These are phyloP conservation scores for Nothophaeocryptopus gaeumannii DNA, from an alignment of 2,329 filamentous ascomycete genomes.

Conservation along the genomic window DNA sequence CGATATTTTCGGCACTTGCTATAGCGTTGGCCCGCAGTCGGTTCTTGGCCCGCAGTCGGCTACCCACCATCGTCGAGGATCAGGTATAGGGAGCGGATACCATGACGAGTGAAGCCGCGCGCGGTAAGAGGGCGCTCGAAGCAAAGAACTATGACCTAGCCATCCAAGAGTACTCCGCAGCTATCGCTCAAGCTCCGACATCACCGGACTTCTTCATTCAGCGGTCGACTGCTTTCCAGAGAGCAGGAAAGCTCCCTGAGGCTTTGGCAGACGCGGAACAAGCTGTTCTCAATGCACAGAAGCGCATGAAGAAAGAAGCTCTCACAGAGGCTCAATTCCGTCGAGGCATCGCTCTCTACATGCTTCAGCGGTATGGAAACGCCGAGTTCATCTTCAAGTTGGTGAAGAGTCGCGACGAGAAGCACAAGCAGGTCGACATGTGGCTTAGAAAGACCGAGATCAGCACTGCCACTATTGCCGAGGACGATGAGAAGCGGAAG, in stretches of 20 bases:
- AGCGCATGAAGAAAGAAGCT: constrained; percentile 70
- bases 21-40: too few relatives aligned
- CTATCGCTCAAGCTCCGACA: constrained; percentile 59
- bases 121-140: constrained; percentile 62
- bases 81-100: neutral
- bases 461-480: constrained; percentile 51
- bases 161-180: constrained; percentile 64
- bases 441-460: constrained; percentile 57
- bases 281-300: constrained; percentile 62
- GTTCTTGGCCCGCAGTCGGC: too few relatives aligned
- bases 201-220: constrained; percentile 78
- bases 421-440: constrained; percentile 54
- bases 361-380: constrained; percentile 69
- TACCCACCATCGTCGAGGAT: too few relatives aligned
- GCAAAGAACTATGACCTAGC: constrained; percentile 64
- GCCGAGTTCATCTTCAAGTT: constrained; percentile 67
- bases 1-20: too few relatives aligned
- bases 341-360: constrained; percentile 70
- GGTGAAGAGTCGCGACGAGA: constrained; percentile 52
- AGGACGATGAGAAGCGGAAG: constrained; percentile 48
- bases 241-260: constrained; percentile 49
- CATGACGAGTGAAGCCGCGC: constrained; percentile 51
- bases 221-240: constrained; percentile 74
- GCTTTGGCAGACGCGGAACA: constrained; percentile 48
- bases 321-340: constrained; percentile 81